phyloP scores from a whole-genome alignment of 805 yeast genomes.

The Debaryomyces hansenii region DNA sequence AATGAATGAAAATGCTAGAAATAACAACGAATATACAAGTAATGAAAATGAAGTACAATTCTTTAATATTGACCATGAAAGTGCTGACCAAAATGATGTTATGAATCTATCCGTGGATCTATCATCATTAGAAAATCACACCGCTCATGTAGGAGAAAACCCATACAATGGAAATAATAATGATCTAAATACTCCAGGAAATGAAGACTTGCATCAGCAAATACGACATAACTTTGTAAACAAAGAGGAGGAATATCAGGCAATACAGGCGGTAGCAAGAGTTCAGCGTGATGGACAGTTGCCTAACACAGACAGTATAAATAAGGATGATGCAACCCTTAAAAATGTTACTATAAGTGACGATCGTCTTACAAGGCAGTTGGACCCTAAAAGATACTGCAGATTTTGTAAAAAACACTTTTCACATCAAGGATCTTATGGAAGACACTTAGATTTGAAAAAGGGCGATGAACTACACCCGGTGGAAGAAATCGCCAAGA shows the following conservation, averaged over 20 bases:
- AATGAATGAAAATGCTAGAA: slow-evolving; percentile 3
- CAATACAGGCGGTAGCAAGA: not conserved
- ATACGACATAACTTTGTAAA: not conserved
- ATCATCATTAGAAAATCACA: not conserved
- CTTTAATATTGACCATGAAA: not conserved
- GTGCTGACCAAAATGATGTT: not conserved
- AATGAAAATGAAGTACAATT: slow-evolving; percentile 1
- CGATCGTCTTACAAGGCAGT: not conserved
- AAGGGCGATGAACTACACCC: slow-evolving; percentile 58
- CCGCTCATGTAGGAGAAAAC: not conserved
- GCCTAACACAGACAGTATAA: not conserved
- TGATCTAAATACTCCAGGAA: not conserved
- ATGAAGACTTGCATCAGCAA: not conserved
- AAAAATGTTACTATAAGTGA: not conserved
- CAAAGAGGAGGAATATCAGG: not conserved
- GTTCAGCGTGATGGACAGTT: not conserved
- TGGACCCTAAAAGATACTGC: slow-evolving; percentile 35
- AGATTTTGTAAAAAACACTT: slow-evolving; percentile 54
- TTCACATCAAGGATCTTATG: slow-evolving; percentile 58
- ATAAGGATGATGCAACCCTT: not conserved
- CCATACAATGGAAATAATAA: not conserved
- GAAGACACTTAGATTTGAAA: slow-evolving; percentile 57
- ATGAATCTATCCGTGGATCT: not conserved
- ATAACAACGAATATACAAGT: not conserved
- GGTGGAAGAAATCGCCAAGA: slow-evolving; percentile 41